Evolutionary conservation across 176 grass and related monocot genomes (phyloP).

Genomic region (Phoenix dactylifera): DNA sequence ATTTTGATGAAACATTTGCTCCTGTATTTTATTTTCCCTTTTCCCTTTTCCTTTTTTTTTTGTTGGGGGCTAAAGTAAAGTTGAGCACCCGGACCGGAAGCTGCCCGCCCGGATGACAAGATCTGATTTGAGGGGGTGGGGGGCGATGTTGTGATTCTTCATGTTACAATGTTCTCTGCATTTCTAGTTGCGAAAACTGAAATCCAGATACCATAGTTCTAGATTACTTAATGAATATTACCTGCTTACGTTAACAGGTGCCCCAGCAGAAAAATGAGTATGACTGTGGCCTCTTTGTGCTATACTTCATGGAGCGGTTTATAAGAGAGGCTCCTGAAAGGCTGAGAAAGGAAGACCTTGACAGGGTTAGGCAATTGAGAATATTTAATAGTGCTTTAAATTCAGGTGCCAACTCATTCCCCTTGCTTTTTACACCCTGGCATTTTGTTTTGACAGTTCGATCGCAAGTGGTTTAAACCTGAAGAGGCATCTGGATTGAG

Average conservation of each 20-base stretch:
- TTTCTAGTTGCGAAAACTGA: too few species aligned
- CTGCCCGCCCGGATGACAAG: too few species aligned
- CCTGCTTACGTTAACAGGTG: slow-evolving; percentile 29
- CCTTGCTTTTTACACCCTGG: slow-evolving; percentile 7
- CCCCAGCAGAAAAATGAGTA: slow-evolving; percentile 64
- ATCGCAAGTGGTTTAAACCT: slow-evolving; percentile 59
- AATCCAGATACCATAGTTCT: too few species aligned
- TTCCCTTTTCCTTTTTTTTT: too few species aligned
- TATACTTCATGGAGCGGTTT: slow-evolving; percentile 68
- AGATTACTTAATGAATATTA: too few species aligned
- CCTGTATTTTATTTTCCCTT: too few species aligned
- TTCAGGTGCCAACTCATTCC: not conserved
- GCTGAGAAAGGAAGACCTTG: slow-evolving; percentile 38
- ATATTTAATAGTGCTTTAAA: not conserved
- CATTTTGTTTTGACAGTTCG: slow-evolving; percentile 39
- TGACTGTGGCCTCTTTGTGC: slow-evolving; percentile 87
- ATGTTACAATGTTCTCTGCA: too few species aligned
- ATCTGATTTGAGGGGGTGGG: too few species aligned
- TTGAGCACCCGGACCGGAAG: too few species aligned
- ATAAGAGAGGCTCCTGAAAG: slow-evolving; percentile 58
- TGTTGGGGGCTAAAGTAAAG: too few species aligned
- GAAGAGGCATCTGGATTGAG: slow-evolving; percentile 64
- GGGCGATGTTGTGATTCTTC: too few species aligned
- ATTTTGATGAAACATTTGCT: too few species aligned
- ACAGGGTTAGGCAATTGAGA: slow-evolving; percentile 40